phyloP scores from a whole-genome alignment of 495 filamentous ascomycete genomes.

The Podospora pseudocomata region DNA sequence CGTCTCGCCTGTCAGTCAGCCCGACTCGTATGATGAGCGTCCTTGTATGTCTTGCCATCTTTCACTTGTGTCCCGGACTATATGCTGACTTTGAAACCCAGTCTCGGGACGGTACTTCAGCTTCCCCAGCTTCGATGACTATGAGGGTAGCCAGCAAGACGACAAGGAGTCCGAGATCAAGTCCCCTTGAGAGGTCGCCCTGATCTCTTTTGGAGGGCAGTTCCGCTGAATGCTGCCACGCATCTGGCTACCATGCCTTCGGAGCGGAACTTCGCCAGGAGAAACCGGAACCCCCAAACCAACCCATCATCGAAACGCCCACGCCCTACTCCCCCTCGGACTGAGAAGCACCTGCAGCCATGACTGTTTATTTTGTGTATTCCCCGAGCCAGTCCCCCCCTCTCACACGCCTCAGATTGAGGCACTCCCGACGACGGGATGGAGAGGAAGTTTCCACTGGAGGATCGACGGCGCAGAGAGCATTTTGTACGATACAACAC shows the following conservation, averaged over 20 bases:
- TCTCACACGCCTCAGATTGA: constrained; percentile 8
- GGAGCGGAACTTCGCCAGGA: constrained; percentile 7
- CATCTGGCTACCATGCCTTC: neutral
- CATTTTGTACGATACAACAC: constrained; percentile 13
- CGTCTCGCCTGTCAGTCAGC: constrained; percentile 32
- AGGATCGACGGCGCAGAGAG: constrained; percentile 3
- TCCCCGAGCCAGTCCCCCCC: neutral
- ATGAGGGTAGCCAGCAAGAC: constrained; percentile 40
- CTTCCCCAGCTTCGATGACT: constrained; percentile 56
- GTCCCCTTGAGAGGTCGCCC: constrained; percentile 27
- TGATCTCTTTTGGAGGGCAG: constrained; percentile 7
- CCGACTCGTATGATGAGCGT: constrained; percentile 28
- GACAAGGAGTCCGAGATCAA: constrained; percentile 29
- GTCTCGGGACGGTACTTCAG: constrained; percentile 50
- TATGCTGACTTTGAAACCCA: constrained; percentile 23
- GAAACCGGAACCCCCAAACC: constrained; percentile 11
- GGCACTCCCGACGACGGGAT: constrained; percentile 8
- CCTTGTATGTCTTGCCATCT: constrained; percentile 23
- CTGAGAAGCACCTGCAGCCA: constrained; percentile 12
- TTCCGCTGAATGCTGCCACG: constrained; percentile 10
- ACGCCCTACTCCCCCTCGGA: constrained; percentile 9
- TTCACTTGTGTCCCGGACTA: neutral
- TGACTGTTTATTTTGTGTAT: constrained; percentile 8
- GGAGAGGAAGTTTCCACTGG: neutral
- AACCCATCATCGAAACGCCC: constrained; percentile 12